A percentile compares a stretch with the other conserved stretches of the same genome.
Evolutionary conservation across 2,329 filamentous ascomycete species (phyloP).

Genomic region (Aspergillus sp.): DNA sequence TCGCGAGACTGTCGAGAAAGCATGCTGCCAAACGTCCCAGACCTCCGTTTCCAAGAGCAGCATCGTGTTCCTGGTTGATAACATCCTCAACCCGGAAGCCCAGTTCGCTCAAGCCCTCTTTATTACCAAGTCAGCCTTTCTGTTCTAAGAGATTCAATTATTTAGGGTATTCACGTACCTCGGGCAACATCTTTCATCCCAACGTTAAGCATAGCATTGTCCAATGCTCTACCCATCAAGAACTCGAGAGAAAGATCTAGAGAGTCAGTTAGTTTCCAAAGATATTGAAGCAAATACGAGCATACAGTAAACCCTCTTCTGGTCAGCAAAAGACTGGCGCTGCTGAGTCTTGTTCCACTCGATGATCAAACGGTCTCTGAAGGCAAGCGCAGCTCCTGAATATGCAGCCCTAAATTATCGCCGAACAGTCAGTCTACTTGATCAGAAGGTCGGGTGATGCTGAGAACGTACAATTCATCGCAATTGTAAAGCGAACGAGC

Average conservation of each 20-base stretch:
- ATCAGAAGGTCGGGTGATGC: not conserved
- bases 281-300: not conserved
- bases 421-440: constrained; percentile 5
- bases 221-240: constrained; percentile 89
- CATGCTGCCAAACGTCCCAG: constrained; percentile 91
- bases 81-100: constrained; percentile 97
- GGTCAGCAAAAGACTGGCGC: constrained; percentile 82
- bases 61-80: constrained; percentile 91
- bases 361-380: constrained; percentile 86
- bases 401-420: constrained; percentile 65
- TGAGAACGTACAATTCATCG: constrained; percentile 62
- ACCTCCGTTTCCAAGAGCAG: constrained; percentile 91
- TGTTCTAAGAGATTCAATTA: constrained; percentile 7
- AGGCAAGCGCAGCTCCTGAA: constrained; percentile 81
- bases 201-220: constrained; percentile 98
- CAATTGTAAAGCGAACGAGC: constrained; percentile 97
- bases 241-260: constrained; percentile 89
- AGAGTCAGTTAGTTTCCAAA: not conserved
- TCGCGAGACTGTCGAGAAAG: constrained; percentile 93
- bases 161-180: constrained; percentile 48
- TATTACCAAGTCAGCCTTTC: constrained; percentile 11
- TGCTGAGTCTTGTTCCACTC: constrained; percentile 99
- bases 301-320: constrained; percentile 87
- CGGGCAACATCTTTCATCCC: constrained; percentile 79
- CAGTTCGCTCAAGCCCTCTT: constrained; percentile 79